A percentile compares a stretch with the other conserved stretches of the same genome.
phyloP scores from a whole-genome alignment of 2,329 filamentous ascomycete species.

The Aphanocladium album region DNA sequence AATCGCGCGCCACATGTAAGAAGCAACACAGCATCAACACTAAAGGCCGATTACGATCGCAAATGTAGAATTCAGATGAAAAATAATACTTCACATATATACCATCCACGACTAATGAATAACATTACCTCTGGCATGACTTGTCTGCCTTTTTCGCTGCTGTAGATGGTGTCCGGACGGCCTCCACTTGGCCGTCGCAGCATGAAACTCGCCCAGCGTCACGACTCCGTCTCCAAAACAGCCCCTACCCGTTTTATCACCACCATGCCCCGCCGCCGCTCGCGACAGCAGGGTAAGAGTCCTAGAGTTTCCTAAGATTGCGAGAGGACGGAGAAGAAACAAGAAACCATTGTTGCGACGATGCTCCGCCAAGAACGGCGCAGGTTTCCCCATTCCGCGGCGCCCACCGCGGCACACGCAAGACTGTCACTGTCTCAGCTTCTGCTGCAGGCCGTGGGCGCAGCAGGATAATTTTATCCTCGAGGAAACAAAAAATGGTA shows the following conservation, averaged over 20 bases:
- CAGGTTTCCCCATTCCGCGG: no score
- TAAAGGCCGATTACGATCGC: no score
- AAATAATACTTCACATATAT: no score
- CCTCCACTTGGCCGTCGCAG: constrained; percentile 4
- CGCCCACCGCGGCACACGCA: neutral
- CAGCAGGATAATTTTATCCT: neutral
- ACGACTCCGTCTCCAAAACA: constrained; percentile 7
- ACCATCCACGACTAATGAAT: no score
- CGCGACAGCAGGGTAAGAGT: neutral
- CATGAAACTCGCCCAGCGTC: constrained; percentile 10
- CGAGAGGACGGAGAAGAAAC: no score
- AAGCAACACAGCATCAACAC: no score
- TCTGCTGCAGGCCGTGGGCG: neutral
- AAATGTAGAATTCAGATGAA: no score
- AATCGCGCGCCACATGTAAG: no score
- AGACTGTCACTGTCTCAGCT: constrained; percentile 7
- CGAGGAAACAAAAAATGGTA: constrained; percentile 7
- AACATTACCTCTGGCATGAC: no score
- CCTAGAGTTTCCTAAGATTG: neutral
- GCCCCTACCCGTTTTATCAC: constrained; percentile 1
- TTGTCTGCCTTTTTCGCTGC: no score
- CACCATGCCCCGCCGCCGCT: neutral
- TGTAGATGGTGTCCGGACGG: neutral
- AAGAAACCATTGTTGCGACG: no score
- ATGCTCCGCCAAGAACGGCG: no score